These are phyloP conservation scores for Ascochyta pisi DNA, from an alignment of 2,329 filamentous ascomycete species.

Conservation along the genomic window DNA sequence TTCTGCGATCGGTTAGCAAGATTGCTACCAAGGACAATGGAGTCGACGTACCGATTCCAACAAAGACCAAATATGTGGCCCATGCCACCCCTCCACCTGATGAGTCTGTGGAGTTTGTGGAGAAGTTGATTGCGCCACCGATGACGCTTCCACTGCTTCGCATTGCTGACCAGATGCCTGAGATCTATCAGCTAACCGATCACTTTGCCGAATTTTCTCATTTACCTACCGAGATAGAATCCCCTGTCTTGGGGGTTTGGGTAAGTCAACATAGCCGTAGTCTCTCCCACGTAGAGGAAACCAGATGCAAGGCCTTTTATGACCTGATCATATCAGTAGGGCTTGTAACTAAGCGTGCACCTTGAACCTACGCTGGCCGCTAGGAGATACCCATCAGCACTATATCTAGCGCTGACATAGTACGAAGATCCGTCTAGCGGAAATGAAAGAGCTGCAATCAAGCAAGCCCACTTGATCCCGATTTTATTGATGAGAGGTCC, in stretches of 20 bases:
- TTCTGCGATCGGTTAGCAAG: no score
- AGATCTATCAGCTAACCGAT: not conserved
- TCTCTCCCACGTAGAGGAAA: conserved; percentile 18
- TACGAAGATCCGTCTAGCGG: conserved; percentile 17
- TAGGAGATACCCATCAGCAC: conserved; percentile 13
- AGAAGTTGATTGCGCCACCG: conserved; percentile 20
- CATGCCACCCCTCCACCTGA: not conserved
- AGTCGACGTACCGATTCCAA: no score
- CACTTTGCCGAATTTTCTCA: no score
- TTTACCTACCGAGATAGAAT: conserved; percentile 13
- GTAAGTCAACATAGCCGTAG: conserved; percentile 21
- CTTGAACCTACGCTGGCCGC: conserved; percentile 5
- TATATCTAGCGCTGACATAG: conserved; percentile 14
- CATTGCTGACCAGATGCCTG: conserved; percentile 21
- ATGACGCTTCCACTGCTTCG: conserved; percentile 19
- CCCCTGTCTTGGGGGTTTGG: conserved; percentile 17
- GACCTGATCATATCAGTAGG: no score
- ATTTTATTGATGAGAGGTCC: conserved; percentile 21
- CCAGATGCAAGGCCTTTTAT: conserved; percentile 13
- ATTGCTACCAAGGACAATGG: no score
- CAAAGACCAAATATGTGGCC: no score
- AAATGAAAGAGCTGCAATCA: conserved; percentile 18
- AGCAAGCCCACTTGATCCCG: conserved; percentile 18
- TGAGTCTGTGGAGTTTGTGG: conserved; percentile 10
- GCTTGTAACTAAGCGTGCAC: no score